These are phyloP conservation scores for Tremella yokohamensis DNA, from an alignment of 768 basidiomycete genomes.

Conservation along the genomic window DNA sequence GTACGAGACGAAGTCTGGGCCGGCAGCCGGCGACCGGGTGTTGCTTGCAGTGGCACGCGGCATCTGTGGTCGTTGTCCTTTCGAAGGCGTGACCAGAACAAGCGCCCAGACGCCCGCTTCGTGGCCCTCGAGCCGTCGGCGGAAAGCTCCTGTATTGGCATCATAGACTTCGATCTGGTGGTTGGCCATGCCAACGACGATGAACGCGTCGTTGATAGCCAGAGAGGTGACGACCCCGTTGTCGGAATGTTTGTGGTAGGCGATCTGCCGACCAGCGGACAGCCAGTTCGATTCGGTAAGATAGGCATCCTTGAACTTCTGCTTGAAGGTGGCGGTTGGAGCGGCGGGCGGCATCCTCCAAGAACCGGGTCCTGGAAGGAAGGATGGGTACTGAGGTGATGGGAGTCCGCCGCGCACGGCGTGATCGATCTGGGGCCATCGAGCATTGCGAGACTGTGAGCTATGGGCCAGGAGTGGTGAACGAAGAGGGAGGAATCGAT, in stretches of 20 bases:
- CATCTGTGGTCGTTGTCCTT: not conserved
- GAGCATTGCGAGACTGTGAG: constrained; percentile 1
- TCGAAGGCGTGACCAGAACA: constrained; percentile 62
- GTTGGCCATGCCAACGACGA: constrained; percentile 85
- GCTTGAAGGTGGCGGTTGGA: constrained; percentile 57
- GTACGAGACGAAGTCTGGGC: too few relatives aligned
- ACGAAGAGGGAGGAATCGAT: constrained; percentile 53
- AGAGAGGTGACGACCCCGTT: constrained; percentile 78
- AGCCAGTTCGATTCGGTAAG: constrained; percentile 82
- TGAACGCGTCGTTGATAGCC: constrained; percentile 74
- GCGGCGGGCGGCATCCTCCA: constrained; percentile 50
- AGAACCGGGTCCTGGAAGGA: constrained; percentile 69
- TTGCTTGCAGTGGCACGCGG: too few relatives aligned
- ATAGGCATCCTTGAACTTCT: constrained; percentile 70
- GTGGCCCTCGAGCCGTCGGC: constrained; percentile 76
- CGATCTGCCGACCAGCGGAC: constrained; percentile 66
- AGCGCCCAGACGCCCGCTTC: constrained; percentile 90
- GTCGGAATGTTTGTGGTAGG: constrained; percentile 59
- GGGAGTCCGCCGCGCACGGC: constrained; percentile 1
- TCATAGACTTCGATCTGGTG: constrained; percentile 80
- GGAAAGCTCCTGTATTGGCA: constrained; percentile 69
- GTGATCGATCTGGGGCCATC: not conserved
- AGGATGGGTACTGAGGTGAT: not conserved
- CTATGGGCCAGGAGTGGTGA: constrained; percentile 12
- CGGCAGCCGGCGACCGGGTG: too few relatives aligned